A percentile compares a stretch with the other conserved stretches of the same genome.
phyloP scores from a whole-genome alignment of 2,329 filamentous ascomycete species.

The Chaetomiaceae sp. region DNA sequence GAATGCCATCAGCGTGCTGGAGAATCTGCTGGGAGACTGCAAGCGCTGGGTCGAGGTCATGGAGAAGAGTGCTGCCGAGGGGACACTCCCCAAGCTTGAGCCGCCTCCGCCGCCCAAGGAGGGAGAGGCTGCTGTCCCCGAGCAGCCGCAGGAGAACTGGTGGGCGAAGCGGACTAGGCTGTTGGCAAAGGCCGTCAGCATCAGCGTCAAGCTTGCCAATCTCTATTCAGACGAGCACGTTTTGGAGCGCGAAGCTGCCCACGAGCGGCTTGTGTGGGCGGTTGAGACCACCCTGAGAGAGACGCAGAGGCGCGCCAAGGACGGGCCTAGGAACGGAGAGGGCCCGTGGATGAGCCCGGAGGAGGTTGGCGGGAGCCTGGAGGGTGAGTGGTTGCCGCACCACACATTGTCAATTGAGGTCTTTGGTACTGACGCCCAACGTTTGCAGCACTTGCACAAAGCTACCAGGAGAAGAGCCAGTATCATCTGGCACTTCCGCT shows the following conservation, averaged over 20 bases:
- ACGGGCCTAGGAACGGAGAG: conserved; percentile 67
- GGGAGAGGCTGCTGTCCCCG: conserved; percentile 21
- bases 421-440: too few relatives aligned
- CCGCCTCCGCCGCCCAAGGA: conserved; percentile 11
- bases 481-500: conserved; percentile 80
- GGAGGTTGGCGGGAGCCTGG: conserved; percentile 69
- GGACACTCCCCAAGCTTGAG: conserved; percentile 36
- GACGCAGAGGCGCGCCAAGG: conserved; percentile 59
- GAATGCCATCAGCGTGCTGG: conserved; percentile 70
- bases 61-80: conserved; percentile 47
- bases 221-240: conserved; percentile 76
- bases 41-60: conserved; percentile 54
- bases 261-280: conserved; percentile 72
- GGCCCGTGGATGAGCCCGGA: conserved; percentile 66
- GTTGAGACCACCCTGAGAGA: conserved; percentile 78
- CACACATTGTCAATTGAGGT: too few relatives aligned
- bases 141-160: conserved; percentile 41
- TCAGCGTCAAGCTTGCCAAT: conserved; percentile 79
- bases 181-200: conserved; percentile 67
- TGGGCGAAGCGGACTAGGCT: conserved; percentile 61
- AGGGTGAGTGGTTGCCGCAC: too few relatives aligned
- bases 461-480: conserved; percentile 69
- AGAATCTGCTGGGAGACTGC: conserved; percentile 69
- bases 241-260: conserved; percentile 67
- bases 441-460: conserved; percentile 63